Base-by-base conservation (phyloP, 257 asterid species). In the Cynanchum wilfordii region DNA sequence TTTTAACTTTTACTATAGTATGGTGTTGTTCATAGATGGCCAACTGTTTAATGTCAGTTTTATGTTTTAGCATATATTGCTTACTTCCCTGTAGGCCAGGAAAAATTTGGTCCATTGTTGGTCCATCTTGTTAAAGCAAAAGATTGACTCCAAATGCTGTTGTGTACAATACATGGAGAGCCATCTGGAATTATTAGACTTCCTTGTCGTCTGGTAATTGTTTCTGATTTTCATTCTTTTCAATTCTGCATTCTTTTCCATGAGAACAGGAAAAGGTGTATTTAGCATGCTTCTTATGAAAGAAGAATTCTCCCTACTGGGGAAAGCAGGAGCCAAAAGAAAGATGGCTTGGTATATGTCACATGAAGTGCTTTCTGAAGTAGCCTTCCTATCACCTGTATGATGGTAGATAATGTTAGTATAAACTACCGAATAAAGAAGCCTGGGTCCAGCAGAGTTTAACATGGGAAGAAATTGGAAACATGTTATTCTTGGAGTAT, bases 131-230 rank as follows among this genome's bases (percentile, higher is more conserved):
- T 90, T 95, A 75, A 90, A 87, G 89, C 99, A 95, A 80, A 86
- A 86, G 87, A 94, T 89, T 72, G 91, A 89, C 69, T 84, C 90
- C 38, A 65, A 79, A 77, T 80, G 62, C 76, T 95, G 89, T 81
- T 88, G 96, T 76, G 90, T 68, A 66, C 88, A 85, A 72, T 95
- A 92, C 90, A 80, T 95, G 95, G 97, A 95, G 87, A 87, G 89
- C 72, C 99, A 95, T 83, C 81, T 89, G 56, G 96, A 95, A 85
- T 84, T 95, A 87, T 89, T 95, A 55, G 99, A 95, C 87, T 95
- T 95, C 89, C 95, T 95, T 62, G 97, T 95, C 27, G 97, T 87
- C 76, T 79, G 97, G 99, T 95, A 83, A 84, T 89, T 74, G 57
- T 71, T 68, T 73, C 68, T 74, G 54, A 25, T 66, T 30, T 59